Percentiles rank a stretch among this genome's conserved stretches.
Evolutionary conservation across 768 basidiomycete species (phyloP).

Genomic region (Baorangia bicolor): DNA sequence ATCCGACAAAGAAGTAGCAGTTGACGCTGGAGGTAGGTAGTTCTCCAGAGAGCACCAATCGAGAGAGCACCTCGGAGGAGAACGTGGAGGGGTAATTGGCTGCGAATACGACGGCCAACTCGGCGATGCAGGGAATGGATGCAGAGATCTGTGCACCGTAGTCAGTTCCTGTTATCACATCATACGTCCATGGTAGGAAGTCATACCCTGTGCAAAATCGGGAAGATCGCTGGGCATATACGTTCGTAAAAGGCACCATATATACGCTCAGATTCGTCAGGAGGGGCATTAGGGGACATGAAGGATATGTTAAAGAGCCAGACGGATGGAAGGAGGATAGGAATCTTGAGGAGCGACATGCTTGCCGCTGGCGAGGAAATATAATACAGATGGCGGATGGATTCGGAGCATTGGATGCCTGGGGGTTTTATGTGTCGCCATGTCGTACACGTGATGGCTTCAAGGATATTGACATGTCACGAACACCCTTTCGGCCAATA

Average conservation of each 20-base stretch:
- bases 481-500: not conserved
- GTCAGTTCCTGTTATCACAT: conserved; percentile 1
- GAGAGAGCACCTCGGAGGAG: conserved; percentile 24
- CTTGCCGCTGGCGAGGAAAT: not conserved
- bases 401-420: not conserved
- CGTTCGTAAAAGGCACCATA: conserved; percentile 22
- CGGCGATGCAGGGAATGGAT: conserved; percentile 31
- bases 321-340: conserved; percentile 26
- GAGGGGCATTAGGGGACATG: conserved; percentile 20
- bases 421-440: conserved; percentile 10
- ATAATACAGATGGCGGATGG: not conserved
- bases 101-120: conserved; percentile 23
- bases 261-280: conserved; percentile 20
- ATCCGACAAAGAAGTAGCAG: conserved; percentile 32
- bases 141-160: conserved; percentile 19
- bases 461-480: not conserved
- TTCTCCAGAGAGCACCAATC: conserved; percentile 16
- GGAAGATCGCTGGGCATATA: conserved; percentile 22
- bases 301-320: conserved; percentile 30
- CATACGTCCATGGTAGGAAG: not conserved
- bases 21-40: conserved; percentile 22
- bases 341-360: conserved; percentile 23
- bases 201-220: conserved; percentile 25
- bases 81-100: conserved; percentile 10
- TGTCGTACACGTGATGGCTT: conserved; percentile 18